Conservation (phyloP, 2,329 filamentous ascomycete genomes). For the Colletotrichum nymphaeae region DNA sequence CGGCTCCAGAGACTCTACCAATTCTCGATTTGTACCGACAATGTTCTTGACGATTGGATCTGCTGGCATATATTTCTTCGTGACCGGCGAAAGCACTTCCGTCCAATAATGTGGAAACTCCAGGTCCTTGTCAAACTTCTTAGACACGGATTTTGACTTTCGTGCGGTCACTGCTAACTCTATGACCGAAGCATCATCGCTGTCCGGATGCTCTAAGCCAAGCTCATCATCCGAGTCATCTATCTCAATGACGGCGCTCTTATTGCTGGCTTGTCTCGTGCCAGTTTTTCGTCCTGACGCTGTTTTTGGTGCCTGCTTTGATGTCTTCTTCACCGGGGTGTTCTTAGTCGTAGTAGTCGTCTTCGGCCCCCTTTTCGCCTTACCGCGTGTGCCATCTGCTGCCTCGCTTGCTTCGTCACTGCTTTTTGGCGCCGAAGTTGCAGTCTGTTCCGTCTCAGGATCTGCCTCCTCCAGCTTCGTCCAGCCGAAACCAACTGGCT, state of each 20-base stretch:
- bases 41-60: constrained; percentile 78
- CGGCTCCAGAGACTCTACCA: constrained; percentile 82
- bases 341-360: constrained; percentile 37
- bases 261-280: constrained; percentile 13
- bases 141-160: constrained; percentile 50
- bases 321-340: constrained; percentile 6
- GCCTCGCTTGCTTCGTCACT: constrained; percentile 35
- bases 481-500: constrained; percentile 91
- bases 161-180: constrained; percentile 60
- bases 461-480: constrained; percentile 86
- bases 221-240: constrained; percentile 32
- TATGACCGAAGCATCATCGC: constrained; percentile 69
- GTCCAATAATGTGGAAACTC: constrained; percentile 93
- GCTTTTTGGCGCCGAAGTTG: neutral
- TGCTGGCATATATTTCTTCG: constrained; percentile 81
- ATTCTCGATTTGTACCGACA: constrained; percentile 78
- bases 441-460: constrained; percentile 51
- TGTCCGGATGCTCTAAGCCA: constrained; percentile 57
- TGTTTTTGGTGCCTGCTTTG: constrained; percentile 14
- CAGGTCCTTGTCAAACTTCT: constrained; percentile 79
- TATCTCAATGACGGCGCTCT: constrained; percentile 6
- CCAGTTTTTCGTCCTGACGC: neutral
- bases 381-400: neutral
- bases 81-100: constrained; percentile 86
- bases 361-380: constrained; percentile 32